Evolutionary conservation across 495 filamentous ascomycete species (phyloP).

Genomic region (Penicillium mononematosum): DNA sequence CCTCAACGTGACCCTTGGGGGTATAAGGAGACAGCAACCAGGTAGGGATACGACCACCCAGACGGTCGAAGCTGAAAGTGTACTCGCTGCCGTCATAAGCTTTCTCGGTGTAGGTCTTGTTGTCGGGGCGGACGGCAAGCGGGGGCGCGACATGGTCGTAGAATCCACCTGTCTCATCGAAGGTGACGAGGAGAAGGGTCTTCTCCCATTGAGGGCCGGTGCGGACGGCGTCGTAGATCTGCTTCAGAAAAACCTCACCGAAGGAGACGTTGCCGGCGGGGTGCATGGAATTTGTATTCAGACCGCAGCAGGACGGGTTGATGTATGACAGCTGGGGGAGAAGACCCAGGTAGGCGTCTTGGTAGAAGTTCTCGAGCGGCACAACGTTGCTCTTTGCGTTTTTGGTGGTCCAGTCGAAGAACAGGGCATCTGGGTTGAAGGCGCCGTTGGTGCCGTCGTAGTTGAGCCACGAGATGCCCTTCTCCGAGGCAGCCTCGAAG

Average conservation of each 20-base stretch:
- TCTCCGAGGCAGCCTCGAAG: conserved; percentile 48
- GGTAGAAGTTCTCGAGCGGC: conserved; percentile 43
- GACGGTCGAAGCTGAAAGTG: conserved; percentile 51
- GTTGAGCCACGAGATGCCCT: conserved; percentile 49
- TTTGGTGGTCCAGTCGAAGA: conserved; percentile 47
- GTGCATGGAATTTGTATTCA: conserved; percentile 52
- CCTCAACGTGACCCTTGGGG: conserved; percentile 43
- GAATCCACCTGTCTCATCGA: conserved; percentile 54
- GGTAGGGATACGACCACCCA: conserved; percentile 54
- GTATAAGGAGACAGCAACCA: conserved; percentile 53
- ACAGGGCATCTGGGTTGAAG: conserved; percentile 37
- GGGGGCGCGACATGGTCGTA: conserved; percentile 53
- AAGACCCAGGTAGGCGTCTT: conserved; percentile 40
- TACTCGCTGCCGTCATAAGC: conserved; percentile 40
- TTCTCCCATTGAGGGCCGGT: conserved; percentile 47
- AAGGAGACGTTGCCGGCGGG: conserved; percentile 46
- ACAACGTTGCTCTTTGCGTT: conserved; percentile 36
- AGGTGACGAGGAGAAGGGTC: conserved; percentile 51
- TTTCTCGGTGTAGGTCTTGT: conserved; percentile 47
- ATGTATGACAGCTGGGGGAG: conserved; percentile 52
- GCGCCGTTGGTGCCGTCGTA: conserved; percentile 45
- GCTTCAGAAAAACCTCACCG: conserved; percentile 52
- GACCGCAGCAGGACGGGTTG: conserved; percentile 54
- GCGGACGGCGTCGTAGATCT: conserved; percentile 53
- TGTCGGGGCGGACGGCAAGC: conserved; percentile 42